Conservation (phyloP, 2,329 filamentous ascomycete genomes). For the Fusarium clavum region DNA sequence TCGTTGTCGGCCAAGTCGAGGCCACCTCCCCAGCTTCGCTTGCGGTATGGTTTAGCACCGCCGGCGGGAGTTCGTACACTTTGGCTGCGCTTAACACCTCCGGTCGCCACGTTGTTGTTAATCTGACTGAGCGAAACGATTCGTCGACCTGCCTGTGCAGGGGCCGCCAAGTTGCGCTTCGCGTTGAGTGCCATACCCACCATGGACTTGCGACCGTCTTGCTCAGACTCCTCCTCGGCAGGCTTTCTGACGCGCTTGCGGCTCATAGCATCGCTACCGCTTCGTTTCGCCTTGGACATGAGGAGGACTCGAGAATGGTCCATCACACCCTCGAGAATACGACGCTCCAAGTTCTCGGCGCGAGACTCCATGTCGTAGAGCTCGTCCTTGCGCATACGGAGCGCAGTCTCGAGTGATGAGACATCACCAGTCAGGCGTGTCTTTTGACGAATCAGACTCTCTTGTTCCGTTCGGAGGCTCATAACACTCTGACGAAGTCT, state of each 20-base stretch:
- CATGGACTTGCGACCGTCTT: constrained; percentile 51
- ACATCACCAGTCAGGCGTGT: constrained; percentile 85
- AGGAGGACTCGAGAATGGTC: constrained; percentile 94
- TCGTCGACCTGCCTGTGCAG: constrained; percentile 70
- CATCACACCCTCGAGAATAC: constrained; percentile 94
- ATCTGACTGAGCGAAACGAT: constrained; percentile 95
- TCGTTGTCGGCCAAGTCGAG: constrained; percentile 63
- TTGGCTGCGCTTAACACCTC: constrained; percentile 79
- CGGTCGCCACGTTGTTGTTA: constrained; percentile 74
- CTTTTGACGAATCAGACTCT: constrained; percentile 82
- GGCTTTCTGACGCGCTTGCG: constrained; percentile 66
- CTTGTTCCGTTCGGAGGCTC: constrained; percentile 74
- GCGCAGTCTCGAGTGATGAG: constrained; percentile 88
- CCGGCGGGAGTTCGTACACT: constrained; percentile 74
- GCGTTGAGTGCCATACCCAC: constrained; percentile 67
- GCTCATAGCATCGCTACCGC: constrained; percentile 66
- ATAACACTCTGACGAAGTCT: constrained; percentile 67
- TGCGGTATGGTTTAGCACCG: constrained; percentile 63
- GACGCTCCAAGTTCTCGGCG: constrained; percentile 88
- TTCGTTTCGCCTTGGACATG: constrained; percentile 72
- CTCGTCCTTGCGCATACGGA: constrained; percentile 90
- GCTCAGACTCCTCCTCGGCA: constrained; percentile 38
- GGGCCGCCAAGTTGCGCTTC: constrained; percentile 59
- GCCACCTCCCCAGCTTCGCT: constrained; percentile 75
- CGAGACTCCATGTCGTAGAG: constrained; percentile 90